Evolutionary conservation across 495 filamentous ascomycete genomes (phyloP).

Genomic region (Geoglossum glabrum): DNA sequence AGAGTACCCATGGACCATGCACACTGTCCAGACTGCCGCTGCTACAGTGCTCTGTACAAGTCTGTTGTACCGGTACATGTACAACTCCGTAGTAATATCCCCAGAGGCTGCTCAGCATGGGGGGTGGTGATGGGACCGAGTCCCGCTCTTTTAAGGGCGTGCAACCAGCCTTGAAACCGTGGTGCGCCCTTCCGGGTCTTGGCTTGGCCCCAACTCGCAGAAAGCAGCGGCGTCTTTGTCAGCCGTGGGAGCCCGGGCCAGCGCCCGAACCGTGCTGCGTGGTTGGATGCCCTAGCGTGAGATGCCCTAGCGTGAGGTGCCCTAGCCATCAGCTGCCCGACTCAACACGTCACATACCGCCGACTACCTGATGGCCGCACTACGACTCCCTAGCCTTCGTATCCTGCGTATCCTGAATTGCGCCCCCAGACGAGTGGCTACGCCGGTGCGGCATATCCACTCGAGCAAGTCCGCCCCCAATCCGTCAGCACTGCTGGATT

Average conservation of each 20-base stretch:
- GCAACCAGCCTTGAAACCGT: no score
- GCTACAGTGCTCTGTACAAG: no score
- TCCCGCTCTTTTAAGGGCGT: no score
- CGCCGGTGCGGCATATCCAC: slow-evolving; percentile 18
- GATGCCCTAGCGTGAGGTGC: neutral
- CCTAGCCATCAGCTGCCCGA: no score
- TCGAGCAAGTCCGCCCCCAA: neutral
- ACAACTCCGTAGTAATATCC: no score
- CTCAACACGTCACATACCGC: neutral
- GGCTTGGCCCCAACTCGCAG: no score
- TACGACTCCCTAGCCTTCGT: neutral
- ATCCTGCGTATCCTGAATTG: slow-evolving; percentile 20
- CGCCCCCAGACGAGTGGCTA: slow-evolving; percentile 16
- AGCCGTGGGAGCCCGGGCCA: neutral
- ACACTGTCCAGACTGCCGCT: no score
- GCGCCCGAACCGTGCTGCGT: neutral
- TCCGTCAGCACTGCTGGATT: neutral
- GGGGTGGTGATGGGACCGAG: no score
- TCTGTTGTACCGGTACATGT: no score
- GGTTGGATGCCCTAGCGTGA: neutral
- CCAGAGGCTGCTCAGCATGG: no score
- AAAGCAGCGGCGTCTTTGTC: neutral
- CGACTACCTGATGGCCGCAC: neutral
- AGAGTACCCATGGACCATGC: no score
- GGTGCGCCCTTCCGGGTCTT: no score